Evolutionary conservation across 495 filamentous ascomycete genomes (phyloP).

Genomic region (Lasiosphaeris hirsuta): DNA sequence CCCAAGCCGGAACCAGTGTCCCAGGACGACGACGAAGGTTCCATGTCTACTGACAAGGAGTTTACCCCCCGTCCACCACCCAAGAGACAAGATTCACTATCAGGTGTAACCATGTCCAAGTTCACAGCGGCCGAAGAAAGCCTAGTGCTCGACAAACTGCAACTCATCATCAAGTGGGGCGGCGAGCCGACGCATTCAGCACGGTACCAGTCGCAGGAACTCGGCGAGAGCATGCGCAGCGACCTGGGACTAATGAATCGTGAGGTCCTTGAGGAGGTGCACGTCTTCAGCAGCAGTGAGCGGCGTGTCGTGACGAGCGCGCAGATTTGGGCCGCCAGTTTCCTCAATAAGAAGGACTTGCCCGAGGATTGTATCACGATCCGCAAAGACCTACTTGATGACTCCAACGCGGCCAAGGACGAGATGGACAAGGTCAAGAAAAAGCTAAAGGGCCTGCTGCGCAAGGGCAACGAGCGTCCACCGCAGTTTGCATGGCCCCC

Average conservation of each 20-base stretch:
- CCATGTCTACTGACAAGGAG: conserved; percentile 8
- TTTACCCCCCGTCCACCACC: conserved; percentile 38
- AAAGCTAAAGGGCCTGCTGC: conserved; percentile 86
- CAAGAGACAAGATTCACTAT: conserved; percentile 73
- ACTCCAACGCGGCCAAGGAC: conserved; percentile 98
- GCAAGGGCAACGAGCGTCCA: conserved; percentile 82
- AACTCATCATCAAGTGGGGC: conserved; percentile 98
- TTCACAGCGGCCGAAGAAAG: conserved; percentile 87
- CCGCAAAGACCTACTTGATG: conserved; percentile 91
- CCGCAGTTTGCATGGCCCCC: conserved; percentile 98
- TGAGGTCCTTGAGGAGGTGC: conserved; percentile 83
- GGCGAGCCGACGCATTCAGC: conserved; percentile 97
- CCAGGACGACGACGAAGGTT: conserved; percentile 15
- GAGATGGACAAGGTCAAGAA: conserved; percentile 99
- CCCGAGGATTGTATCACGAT: conserved; percentile 79
- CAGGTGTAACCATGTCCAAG: conserved; percentile 81
- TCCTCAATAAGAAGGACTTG: conserved; percentile 82
- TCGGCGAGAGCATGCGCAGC: conserved; percentile 92
- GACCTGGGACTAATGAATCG: conserved; percentile 92
- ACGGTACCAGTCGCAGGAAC: conserved; percentile 89
- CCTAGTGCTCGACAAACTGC: conserved; percentile 87
- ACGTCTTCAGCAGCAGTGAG: conserved; percentile 92
- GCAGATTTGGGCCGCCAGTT: conserved; percentile 92
- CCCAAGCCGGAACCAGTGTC: not conserved
- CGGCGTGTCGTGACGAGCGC: conserved; percentile 90